These are phyloP conservation scores for Calvatia gigantea DNA, from an alignment of 768 basidiomycete species.

Conservation along the genomic window DNA sequence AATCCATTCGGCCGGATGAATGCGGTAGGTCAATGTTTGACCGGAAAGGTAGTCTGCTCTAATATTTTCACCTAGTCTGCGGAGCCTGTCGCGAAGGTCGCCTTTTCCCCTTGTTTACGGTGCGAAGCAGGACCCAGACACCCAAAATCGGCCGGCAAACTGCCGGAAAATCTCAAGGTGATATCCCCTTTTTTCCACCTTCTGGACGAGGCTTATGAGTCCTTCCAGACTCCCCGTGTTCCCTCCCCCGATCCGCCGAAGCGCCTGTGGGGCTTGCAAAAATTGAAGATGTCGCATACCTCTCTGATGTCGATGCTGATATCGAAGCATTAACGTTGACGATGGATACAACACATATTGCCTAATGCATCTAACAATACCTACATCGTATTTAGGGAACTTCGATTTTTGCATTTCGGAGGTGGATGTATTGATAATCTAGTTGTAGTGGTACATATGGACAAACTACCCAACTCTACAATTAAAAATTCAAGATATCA, in stretches of 20 bases:
- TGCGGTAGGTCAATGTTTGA: constrained; percentile 42
- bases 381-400: background rate
- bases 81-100: constrained; percentile 60
- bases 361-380: background rate
- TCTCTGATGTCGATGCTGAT: constrained; percentile 28
- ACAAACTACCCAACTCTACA: constrained; percentile 1
- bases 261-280: background rate
- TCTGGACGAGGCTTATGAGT: background rate
- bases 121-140: constrained; percentile 26
- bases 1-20: constrained; percentile 65
- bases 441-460: background rate
- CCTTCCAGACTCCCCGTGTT: constrained; percentile 31
- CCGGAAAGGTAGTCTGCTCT: background rate
- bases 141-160: constrained; percentile 41
- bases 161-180: constrained; percentile 43
- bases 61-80: constrained; percentile 44
- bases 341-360: constrained; percentile 15
- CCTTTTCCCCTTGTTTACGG: constrained; percentile 52
- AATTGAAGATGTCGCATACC: background rate
- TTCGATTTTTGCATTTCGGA: background rate
- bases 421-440: background rate
- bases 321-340: constrained; percentile 27
- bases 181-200: background rate
- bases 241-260: constrained; percentile 5
- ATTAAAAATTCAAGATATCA: constrained; percentile 5